These are phyloP conservation scores for Pisolithus thermaeus DNA, from an alignment of 1,284 basidiomycete species.

Conservation along the genomic window DNA sequence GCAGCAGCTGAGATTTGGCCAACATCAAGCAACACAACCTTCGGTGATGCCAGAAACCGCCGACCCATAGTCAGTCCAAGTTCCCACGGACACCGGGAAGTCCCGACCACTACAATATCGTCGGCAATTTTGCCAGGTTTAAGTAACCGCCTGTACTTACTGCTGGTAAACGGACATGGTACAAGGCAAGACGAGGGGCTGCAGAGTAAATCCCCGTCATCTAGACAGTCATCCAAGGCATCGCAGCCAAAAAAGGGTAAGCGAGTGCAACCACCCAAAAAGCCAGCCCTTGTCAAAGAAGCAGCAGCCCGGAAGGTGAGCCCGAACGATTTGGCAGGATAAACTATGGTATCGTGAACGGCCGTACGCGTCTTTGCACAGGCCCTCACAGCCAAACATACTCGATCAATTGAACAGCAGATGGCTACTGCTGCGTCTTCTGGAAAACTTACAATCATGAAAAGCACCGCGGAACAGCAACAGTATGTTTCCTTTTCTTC, in stretches of 20 bases:
- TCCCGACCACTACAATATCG: slow-evolving; percentile 16
- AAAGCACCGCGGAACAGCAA: slow-evolving; percentile 39
- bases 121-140: not conserved
- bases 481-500: slow-evolving; percentile 26
- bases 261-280: slow-evolving; percentile 68
- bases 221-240: slow-evolving; percentile 55
- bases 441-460: slow-evolving; percentile 87
- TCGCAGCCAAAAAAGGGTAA: slow-evolving; percentile 70
- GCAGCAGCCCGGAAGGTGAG: slow-evolving; percentile 63
- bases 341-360: too few relatives aligned
- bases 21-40: slow-evolving; percentile 38
- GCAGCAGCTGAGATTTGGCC: slow-evolving; percentile 39
- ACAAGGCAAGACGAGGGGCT: slow-evolving; percentile 65
- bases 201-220: slow-evolving; percentile 41
- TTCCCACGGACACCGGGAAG: slow-evolving; percentile 17
- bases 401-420: slow-evolving; percentile 83
- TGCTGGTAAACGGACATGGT: slow-evolving; percentile 29
- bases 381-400: slow-evolving; percentile 84
- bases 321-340: not conserved
- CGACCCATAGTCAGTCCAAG: not conserved
- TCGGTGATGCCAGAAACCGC: slow-evolving; percentile 14
- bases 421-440: slow-evolving; percentile 83
- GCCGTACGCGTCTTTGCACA: slow-evolving; percentile 25
- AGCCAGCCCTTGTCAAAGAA: slow-evolving; percentile 59
- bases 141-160: not conserved